phyloP scores from a whole-genome alignment of 2,329 filamentous ascomycete genomes.

The Venturia effusa region DNA sequence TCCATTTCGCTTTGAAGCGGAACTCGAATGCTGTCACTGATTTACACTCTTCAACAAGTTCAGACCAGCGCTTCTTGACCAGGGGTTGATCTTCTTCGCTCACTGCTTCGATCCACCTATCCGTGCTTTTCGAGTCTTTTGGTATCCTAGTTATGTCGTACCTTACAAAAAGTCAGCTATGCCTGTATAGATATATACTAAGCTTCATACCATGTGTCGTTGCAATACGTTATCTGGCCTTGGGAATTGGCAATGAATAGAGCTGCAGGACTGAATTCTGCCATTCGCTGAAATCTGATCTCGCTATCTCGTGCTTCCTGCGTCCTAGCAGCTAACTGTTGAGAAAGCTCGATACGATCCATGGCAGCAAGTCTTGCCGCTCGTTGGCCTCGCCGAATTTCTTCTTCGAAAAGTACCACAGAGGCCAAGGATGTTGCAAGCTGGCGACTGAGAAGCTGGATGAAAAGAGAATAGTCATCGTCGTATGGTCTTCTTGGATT shows the following conservation, averaged over 20 bases:
- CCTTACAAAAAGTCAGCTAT: too few relatives aligned
- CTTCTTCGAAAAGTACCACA: slow-evolving; percentile 73
- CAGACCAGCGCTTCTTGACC: slow-evolving; percentile 51
- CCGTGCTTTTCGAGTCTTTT: slow-evolving; percentile 45
- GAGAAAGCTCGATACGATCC: slow-evolving; percentile 66
- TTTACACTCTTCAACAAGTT: slow-evolving; percentile 48
- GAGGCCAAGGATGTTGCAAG: slow-evolving; percentile 71
- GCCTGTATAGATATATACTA: too few relatives aligned
- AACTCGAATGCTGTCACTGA: slow-evolving; percentile 58
- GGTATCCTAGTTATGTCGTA: slow-evolving; percentile 62
- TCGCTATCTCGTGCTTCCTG: slow-evolving; percentile 52
- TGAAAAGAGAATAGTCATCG: slow-evolving; percentile 68
- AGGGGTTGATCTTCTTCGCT: slow-evolving; percentile 52
- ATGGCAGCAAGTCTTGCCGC: slow-evolving; percentile 65
- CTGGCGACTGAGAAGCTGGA: slow-evolving; percentile 64
- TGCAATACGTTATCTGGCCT: slow-evolving; percentile 67
- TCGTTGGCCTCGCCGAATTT: slow-evolving; percentile 62
- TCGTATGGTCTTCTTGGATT: slow-evolving; percentile 73
- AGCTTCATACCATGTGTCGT: slow-evolving; percentile 63
- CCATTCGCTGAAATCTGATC: slow-evolving; percentile 72
- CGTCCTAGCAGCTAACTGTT: slow-evolving; percentile 56
- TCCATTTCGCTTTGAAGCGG: slow-evolving; percentile 59
- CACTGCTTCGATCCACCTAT: slow-evolving; percentile 64
- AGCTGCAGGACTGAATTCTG: slow-evolving; percentile 71
- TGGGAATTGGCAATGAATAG: slow-evolving; percentile 71